phyloP scores from a whole-genome alignment of 305 asterid genomes.

The Plantago rigida region DNA sequence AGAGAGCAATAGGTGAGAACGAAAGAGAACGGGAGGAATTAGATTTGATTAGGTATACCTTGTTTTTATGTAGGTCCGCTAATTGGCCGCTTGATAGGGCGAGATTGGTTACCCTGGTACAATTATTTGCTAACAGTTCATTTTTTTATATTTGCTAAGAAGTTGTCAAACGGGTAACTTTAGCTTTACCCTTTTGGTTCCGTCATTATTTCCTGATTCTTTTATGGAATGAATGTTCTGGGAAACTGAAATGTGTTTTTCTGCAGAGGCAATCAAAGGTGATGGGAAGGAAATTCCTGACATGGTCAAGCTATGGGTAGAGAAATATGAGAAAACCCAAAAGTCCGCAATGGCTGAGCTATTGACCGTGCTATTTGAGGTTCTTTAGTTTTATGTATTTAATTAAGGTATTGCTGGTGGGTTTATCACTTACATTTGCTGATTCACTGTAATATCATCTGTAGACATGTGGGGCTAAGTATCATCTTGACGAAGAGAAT shows the following conservation, averaged over 20 bases:
- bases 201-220: constrained; percentile 11
- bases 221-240: constrained; percentile 14
- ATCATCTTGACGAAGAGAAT: constrained; percentile 52
- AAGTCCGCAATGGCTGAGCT: constrained; percentile 67
- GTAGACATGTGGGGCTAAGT: constrained; percentile 94
- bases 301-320: constrained; percentile 79
- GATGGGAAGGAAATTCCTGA: constrained; percentile 66
- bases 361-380: constrained; percentile 80
- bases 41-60: too few species aligned
- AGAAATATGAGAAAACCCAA: constrained; percentile 61
- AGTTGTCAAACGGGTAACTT: not conserved
- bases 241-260: constrained; percentile 17
- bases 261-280: constrained; percentile 70
- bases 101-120: too few species aligned
- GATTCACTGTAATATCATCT: constrained; percentile 20
- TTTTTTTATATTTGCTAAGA: not conserved
- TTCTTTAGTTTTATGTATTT: constrained; percentile 28
- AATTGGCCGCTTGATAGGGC: not conserved
- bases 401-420: constrained; percentile 9
- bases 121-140: not conserved
- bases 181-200: constrained; percentile 7
- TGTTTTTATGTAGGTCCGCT: too few species aligned
- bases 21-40: not conserved
- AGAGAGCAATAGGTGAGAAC: too few species aligned
- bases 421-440: constrained; percentile 21